Percentiles rank a stretch among this genome's conserved stretches.
These are phyloP conservation scores for Candida coquimbonensis DNA, from an alignment of 805 yeast species.

Conservation along the genomic window DNA sequence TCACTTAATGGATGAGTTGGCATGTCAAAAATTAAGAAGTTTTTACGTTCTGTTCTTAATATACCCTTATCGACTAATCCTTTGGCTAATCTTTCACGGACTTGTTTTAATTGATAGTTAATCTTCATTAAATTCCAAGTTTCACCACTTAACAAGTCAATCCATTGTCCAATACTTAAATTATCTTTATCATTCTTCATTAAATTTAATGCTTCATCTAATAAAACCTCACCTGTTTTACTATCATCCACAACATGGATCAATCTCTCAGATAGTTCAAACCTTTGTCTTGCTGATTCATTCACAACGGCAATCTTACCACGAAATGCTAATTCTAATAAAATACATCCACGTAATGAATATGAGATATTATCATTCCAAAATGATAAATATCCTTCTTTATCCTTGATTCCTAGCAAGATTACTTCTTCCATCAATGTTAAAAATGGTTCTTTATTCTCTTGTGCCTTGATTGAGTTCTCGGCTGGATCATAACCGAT, in stretches of 20 bases:
- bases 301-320: slow-evolving; percentile 83
- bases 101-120: slow-evolving; percentile 93
- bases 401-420: slow-evolving; percentile 87
- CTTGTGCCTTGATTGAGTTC: slow-evolving; percentile 28
- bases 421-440: slow-evolving; percentile 96
- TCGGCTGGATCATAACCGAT: slow-evolving; percentile 76
- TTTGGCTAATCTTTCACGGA: slow-evolving; percentile 91
- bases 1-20: slow-evolving; percentile 97
- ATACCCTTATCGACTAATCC: slow-evolving; percentile 97
- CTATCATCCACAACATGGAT: slow-evolving; percentile 80
- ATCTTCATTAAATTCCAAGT: slow-evolving; percentile 96
- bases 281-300: slow-evolving; percentile 86
- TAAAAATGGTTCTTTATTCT: slow-evolving; percentile 52
- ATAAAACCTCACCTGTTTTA: slow-evolving; percentile 89
- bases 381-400: slow-evolving; percentile 92
- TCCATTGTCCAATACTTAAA: slow-evolving; percentile 82
- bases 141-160: slow-evolving; percentile 88
- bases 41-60: slow-evolving; percentile 90
- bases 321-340: slow-evolving; percentile 87
- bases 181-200: slow-evolving; percentile 80
- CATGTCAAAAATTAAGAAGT: slow-evolving; percentile 93
- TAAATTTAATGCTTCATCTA: slow-evolving; percentile 87
- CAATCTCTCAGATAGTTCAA: slow-evolving; percentile 80
- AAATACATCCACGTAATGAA: slow-evolving; percentile 89
- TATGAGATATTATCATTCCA: slow-evolving; percentile 98